These are phyloP conservation scores for Lepraria neglecta DNA, from an alignment of 495 filamentous ascomycete species.

Conservation along the genomic window DNA sequence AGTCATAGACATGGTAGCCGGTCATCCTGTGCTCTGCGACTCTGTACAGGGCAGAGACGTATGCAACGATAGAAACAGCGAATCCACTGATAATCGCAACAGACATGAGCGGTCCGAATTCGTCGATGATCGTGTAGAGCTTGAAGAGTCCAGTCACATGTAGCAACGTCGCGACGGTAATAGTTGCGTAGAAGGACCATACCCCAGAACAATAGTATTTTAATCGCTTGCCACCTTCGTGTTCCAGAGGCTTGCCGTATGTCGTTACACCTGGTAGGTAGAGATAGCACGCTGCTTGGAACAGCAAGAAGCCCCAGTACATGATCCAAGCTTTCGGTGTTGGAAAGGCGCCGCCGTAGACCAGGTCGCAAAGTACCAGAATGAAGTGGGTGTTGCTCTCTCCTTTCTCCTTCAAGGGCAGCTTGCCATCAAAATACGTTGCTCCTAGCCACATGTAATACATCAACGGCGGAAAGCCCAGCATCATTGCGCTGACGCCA, in stretches of 20 bases:
- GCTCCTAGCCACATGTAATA: conserved; percentile 99
- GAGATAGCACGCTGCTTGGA: conserved; percentile 75
- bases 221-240: conserved; percentile 75
- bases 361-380: conserved; percentile 57
- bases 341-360: conserved; percentile 78
- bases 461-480: conserved; percentile 88
- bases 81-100: conserved; percentile 89
- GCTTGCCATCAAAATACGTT: conserved; percentile 77
- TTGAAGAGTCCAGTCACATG: conserved; percentile 81
- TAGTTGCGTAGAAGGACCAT: conserved; percentile 79
- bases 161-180: conserved; percentile 56
- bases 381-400: conserved; percentile 64
- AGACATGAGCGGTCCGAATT: conserved; percentile 85
- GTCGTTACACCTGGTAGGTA: conserved; percentile 75
- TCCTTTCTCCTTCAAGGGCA: conserved; percentile 60
- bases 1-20: conserved; percentile 86
- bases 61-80: conserved; percentile 71
- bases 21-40: conserved; percentile 89
- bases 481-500: conserved; percentile 77
- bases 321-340: conserved; percentile 74
- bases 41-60: conserved; percentile 71
- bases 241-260: conserved; percentile 78
- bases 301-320: conserved; percentile 87
- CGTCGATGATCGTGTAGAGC: conserved; percentile 89
- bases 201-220: conserved; percentile 90